Base-by-base conservation (phyloP, 2,329 filamentous ascomycete species). In the Rhexocercosporidium sp. region DNA sequence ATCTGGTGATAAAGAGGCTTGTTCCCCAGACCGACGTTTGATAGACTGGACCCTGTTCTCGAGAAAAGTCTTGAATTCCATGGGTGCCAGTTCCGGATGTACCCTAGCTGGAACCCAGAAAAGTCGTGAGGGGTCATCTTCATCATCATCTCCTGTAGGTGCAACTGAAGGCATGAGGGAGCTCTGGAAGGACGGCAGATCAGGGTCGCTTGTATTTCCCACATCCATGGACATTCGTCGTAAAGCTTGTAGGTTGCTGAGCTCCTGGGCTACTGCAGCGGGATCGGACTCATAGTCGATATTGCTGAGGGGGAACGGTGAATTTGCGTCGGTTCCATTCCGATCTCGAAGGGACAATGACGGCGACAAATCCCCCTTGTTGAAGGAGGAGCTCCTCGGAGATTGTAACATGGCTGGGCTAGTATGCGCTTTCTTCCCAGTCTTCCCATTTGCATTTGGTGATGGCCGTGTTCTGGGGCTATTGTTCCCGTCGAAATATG, bases 61-160 rank as follows among this genome's bases (percentile, higher is more conserved):
- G 1, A 99, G 86, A 73, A 98, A 99, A 0, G 91, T 95, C 79
- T 97, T 97, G 84, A 98, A 99, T 74, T 97, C 96, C 76, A 92
- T 94, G 0, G 96, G 96, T 2, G 96, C 96, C 59, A 99, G 84
- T 79, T 99, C 96, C 0, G 96, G 96, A 75, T 99, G 96, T 31
- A 99, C 86, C 66, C 94, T 89, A 27, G 96, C 96, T 5, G 96
- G 96, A 6, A 99, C 96, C 96, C 96, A 99, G 72, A 98, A 92
- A 67, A 98, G 81, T 69, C 94, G 88, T 1, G 94, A 94, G 8
- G 93, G 89, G 77, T 98, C 95, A 74, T 94, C 91, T 77, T 97
- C 94, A 75, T 96, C 91, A 70, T 93, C 91, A 68, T 88, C 86
- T 37, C 89, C 87, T 2, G 85, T 88, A 1, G 92, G 92, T 20